Evolutionary conservation across 345 rosid species (phyloP), one percentile per base, ranked within the genome.

Genomic region (Murraya paniculata): DNA sequence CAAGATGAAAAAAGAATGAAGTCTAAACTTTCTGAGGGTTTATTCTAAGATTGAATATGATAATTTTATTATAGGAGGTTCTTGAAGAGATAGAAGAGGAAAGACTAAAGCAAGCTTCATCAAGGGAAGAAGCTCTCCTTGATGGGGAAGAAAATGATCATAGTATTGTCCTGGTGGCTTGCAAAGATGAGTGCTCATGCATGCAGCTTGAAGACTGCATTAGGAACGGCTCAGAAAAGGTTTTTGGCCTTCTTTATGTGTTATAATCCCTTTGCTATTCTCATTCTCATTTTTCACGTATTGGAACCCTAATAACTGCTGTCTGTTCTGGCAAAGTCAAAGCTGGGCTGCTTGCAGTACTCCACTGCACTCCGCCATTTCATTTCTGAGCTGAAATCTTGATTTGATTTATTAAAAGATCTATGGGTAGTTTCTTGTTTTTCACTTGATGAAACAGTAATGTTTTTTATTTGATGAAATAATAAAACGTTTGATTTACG

Each of bases 171-270:
- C 89, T 94, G 64, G 94, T 96, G 85, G 98, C 93, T 48, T 94
- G 98, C 87, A 94, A 92, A 85, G 99, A 96, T 81, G 99, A 96
- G 76, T 79, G 90, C 8, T 92, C 98, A 58, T 94, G 99, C 85
- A 87, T 94, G 99, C 99, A 96, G 85, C 97, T 96, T 67, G 94
- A 94, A 86, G 98, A 96, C 86, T 91, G 90, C 86, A 89, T 96
- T 80, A 86, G 59, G 24, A 86, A 92, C 59, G 79, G 85, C 82
- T 80, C 97, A 27, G 90, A 84, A 48, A 90, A 91, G 97, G 99
- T 90, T 78, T 50, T 53, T 77, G 27, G 58, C 39, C 39, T 58
- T 39, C 33, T 31, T 48, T 76, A 24, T 82, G 31, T 68, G 39
- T 72, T 45, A 28, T 31, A 48, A 38, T 33, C 55, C n/a, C n/a